phyloP scores from a whole-genome alignment of 2,329 filamentous ascomycete species.

The Karstenula rhodostoma region DNA sequence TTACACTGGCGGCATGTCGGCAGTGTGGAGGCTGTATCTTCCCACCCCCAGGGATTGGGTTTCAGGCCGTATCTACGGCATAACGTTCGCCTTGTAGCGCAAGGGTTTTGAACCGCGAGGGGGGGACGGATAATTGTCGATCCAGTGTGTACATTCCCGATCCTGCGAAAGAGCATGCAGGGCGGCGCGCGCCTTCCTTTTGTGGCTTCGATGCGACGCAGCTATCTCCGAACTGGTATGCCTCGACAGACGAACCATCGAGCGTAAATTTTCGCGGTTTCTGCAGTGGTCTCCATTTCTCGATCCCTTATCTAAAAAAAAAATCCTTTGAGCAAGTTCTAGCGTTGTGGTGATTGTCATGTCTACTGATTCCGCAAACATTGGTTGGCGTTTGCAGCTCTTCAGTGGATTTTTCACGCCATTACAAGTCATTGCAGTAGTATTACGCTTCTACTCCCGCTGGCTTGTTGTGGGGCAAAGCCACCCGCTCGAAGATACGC shows the following conservation, averaged over 20 bases:
- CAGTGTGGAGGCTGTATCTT: not conserved
- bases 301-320: not conserved
- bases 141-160: not conserved
- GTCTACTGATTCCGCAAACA: conserved; percentile 2
- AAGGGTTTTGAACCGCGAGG: not conserved
- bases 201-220: not conserved
- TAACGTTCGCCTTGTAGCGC: not conserved
- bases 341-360: not conserved
- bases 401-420: not conserved
- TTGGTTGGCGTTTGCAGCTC: conserved; percentile 3
- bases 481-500: conserved; percentile 3
- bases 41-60: not conserved
- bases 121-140: not conserved
- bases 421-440: not conserved
- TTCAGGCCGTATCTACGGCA: not conserved
- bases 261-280: not conserved
- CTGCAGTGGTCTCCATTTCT: not conserved
- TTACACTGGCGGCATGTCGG: not conserved
- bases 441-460: not conserved
- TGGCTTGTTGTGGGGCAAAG: conserved; percentile 5
- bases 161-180: not conserved
- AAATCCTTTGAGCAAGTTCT: not conserved
- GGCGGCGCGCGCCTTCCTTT: not conserved
- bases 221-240: not conserved
- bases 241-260: not conserved